These are phyloP conservation scores for Macrolepiota dolichaula DNA, from an alignment of 768 basidiomycete genomes.

Conservation along the genomic window DNA sequence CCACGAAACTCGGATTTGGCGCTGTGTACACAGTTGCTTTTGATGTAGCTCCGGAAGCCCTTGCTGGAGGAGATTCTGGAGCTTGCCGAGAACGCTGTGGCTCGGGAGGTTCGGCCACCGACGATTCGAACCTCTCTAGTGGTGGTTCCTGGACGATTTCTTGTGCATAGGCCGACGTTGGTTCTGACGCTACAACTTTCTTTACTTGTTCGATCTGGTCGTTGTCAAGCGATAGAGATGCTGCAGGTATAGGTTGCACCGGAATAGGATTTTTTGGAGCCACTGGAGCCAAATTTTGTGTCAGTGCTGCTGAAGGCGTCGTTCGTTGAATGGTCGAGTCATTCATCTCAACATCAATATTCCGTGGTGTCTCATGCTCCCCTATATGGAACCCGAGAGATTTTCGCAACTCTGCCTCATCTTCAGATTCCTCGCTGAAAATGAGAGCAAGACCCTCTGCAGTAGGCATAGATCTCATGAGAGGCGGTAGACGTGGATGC, in stretches of 20 bases:
- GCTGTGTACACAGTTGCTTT: neutral
- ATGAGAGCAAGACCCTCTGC: conserved; percentile 61
- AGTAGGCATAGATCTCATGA: conserved; percentile 64
- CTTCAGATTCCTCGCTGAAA: conserved; percentile 58
- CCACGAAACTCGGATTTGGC: conserved; percentile 15
- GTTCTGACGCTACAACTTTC: neutral
- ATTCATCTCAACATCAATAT: neutral
- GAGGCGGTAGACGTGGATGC: conserved; percentile 78
- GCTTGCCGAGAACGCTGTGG: neutral
- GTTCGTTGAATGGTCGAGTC: neutral
- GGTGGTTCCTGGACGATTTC: neutral
- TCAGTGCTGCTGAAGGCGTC: too few species aligned
- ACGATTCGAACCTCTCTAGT: neutral
- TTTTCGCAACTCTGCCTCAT: conserved; percentile 50
- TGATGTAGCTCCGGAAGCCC: neutral
- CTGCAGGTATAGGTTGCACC: neutral
- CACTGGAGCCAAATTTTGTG: neutral
- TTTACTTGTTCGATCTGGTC: neutral
- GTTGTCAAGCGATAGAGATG: neutral
- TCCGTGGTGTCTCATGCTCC: neutral
- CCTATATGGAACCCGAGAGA: conserved; percentile 32
- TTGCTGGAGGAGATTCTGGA: neutral
- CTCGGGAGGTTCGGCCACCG: neutral
- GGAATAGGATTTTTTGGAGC: neutral
- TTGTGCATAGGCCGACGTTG: neutral